Conservation (phyloP, 1,284 basidiomycete species). For the Agroathelia rolfsii region DNA sequence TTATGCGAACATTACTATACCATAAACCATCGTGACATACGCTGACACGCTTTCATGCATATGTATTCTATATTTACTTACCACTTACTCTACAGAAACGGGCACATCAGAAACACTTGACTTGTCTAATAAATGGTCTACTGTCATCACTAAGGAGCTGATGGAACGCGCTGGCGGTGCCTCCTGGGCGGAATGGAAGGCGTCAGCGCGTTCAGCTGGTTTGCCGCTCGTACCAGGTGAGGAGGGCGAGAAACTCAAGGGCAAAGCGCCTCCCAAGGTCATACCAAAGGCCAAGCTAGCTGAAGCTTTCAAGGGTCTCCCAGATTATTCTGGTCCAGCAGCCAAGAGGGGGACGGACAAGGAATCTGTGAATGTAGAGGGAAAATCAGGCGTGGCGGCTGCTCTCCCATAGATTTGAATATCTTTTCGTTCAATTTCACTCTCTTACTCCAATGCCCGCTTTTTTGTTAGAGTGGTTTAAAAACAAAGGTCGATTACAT, state of each 20-base stretch:
- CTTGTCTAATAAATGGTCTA: conserved; percentile 56
- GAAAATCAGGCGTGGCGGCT: too few species aligned
- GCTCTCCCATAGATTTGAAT: too few species aligned
- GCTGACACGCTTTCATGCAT: neutral
- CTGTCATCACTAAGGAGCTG: conserved; percentile 52
- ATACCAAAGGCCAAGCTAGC: conserved; percentile 12
- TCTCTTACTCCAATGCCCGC: too few species aligned
- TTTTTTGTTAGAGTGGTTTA: too few species aligned
- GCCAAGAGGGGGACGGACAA: too few species aligned
- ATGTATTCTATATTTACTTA: too few species aligned
- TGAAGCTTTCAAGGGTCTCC: conserved; percentile 15
- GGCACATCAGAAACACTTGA: conserved; percentile 40
- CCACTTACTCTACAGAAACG: conserved; percentile 31
- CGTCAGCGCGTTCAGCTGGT: conserved; percentile 33
- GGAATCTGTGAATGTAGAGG: too few species aligned
- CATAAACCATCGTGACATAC: neutral
- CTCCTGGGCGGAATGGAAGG: conserved; percentile 49
- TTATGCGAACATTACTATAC: neutral
- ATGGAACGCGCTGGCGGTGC: conserved; percentile 55
- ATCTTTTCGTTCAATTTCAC: too few species aligned
- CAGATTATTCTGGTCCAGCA: too few species aligned
- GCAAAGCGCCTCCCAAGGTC: conserved; percentile 7
- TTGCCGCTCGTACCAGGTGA: conserved; percentile 35
- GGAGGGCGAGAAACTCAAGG: conserved; percentile 17
- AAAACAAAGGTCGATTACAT: too few species aligned